Evolutionary conservation across 306 rosid species (phyloP).

Genomic region (Quercus wislizeni): DNA sequence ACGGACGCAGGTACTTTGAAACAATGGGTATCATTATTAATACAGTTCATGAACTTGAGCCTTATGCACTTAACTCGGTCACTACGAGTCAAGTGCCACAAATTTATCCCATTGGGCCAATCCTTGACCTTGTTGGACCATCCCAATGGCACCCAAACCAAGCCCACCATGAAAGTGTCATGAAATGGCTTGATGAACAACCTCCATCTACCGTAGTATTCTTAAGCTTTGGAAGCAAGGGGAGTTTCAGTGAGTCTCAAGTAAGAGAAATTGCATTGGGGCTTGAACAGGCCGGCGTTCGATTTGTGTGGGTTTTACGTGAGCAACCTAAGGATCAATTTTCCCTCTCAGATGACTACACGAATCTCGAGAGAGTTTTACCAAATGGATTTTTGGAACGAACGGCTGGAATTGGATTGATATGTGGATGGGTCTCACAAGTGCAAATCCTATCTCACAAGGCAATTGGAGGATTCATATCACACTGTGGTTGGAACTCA

Average conservation of each 20-base stretch:
- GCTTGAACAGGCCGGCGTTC: conserved; percentile 33
- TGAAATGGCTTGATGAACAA: conserved; percentile 33
- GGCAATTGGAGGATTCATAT: conserved; percentile 52
- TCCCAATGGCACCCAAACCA: conserved; percentile 23
- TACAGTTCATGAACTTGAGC: conserved; percentile 42
- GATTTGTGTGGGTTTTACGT: conserved; percentile 47
- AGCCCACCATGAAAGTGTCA: neutral
- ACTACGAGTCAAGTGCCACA: neutral
- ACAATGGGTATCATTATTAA: conserved; percentile 48
- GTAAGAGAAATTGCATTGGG: conserved; percentile 34
- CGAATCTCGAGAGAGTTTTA: neutral
- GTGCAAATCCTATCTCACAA: conserved; percentile 39
- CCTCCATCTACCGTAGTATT: conserved; percentile 28
- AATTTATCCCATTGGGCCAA: conserved; percentile 34
- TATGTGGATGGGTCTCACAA: conserved; percentile 63
- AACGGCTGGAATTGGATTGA: conserved; percentile 33
- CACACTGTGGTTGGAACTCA: conserved; percentile 76
- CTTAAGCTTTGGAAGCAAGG: conserved; percentile 42
- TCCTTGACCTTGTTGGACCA: conserved; percentile 32
- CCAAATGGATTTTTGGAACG: conserved; percentile 44
- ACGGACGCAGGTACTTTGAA: conserved; percentile 32
- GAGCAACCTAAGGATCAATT: conserved; percentile 36
- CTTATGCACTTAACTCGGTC: conserved; percentile 23
- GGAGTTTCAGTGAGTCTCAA: conserved; percentile 26
- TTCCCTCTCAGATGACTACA: conserved; percentile 24